A percentile compares a stretch with the other conserved stretches of the same genome.
Evolutionary conservation across 1,139 yeast species (phyloP).

Genomic region (Diutina catenulata): DNA sequence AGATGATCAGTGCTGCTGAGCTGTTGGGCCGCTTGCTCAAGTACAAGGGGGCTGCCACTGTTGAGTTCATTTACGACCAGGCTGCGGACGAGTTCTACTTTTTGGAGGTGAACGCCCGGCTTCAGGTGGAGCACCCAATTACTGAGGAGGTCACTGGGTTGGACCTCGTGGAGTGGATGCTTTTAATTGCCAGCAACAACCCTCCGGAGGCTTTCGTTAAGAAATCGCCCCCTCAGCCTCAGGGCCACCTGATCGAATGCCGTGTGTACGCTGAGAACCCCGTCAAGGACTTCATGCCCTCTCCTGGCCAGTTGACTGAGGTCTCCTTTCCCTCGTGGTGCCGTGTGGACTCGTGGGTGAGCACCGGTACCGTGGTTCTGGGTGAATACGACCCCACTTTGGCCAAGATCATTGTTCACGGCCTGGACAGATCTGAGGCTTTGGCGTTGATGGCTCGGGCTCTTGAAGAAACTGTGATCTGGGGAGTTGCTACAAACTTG

Average conservation of each 20-base stretch:
- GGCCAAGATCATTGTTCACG: conserved; percentile 93
- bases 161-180: conserved; percentile 96
- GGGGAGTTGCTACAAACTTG: conserved; percentile 81
- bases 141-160: conserved; percentile 92
- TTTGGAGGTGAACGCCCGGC: conserved; percentile 90
- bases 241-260: conserved; percentile 93
- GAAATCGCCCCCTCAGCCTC: not conserved
- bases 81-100: conserved; percentile 81
- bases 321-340: conserved; percentile 83
- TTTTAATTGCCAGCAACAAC: conserved; percentile 76
- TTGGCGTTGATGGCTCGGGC: conserved; percentile 67
- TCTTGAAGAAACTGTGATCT: conserved; percentile 71
- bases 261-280: conserved; percentile 95
- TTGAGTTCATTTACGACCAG: conserved; percentile 87
- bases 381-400: conserved; percentile 95
- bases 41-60: conserved; percentile 95
- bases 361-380: conserved; percentile 78
- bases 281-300: conserved; percentile 85
- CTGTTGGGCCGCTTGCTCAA: conserved; percentile 68
- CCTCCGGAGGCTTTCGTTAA: conserved; percentile 55
- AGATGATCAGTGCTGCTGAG: conserved; percentile 78
- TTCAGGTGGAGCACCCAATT: conserved; percentile 96
- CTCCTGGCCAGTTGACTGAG: conserved; percentile 88
- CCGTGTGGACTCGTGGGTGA: conserved; percentile 88
- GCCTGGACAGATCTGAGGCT: conserved; percentile 78